Evolutionary conservation across 192 early-diverging fungal species (phyloP).

Genomic region (Gorgonomyces haynaldii): DNA sequence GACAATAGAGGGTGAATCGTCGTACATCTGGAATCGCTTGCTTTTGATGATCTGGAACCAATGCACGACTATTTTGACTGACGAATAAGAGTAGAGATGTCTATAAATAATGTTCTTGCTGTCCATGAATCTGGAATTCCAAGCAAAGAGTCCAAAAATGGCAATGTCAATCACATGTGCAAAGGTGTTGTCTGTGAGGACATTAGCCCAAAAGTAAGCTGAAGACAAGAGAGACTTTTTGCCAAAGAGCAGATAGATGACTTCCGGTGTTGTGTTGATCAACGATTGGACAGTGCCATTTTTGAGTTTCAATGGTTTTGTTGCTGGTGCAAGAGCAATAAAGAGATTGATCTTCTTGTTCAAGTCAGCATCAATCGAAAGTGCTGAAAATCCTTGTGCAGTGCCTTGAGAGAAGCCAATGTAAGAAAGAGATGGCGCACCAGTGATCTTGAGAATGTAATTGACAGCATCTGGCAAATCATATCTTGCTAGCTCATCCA

Average conservation of each 20-base stretch:
- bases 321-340: constrained; percentile 81
- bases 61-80: constrained; percentile 84
- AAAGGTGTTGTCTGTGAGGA: constrained; percentile 63
- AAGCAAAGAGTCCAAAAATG: constrained; percentile 71
- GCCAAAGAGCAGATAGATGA: constrained; percentile 80
- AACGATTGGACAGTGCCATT: constrained; percentile 72
- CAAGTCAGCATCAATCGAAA: constrained; percentile 64
- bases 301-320: constrained; percentile 67
- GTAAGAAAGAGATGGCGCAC: constrained; percentile 68
- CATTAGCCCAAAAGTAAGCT: constrained; percentile 72
- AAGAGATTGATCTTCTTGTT: constrained; percentile 82
- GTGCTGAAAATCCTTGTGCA: constrained; percentile 74
- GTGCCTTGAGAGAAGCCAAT: constrained; percentile 97
- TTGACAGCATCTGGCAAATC: constrained; percentile 81
- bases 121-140: constrained; percentile 60
- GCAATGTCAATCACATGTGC: constrained; percentile 60
- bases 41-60: constrained; percentile 94
- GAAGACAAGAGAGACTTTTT: constrained; percentile 68
- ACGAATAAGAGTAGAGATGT: constrained; percentile 79
- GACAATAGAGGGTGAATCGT: constrained; percentile 61
- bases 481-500: constrained; percentile 79
- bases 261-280: constrained; percentile 70
- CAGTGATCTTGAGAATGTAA: constrained; percentile 78
- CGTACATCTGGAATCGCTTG: constrained; percentile 83
- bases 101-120: constrained; percentile 69